Evolutionary conservation across 2,329 filamentous ascomycete species (phyloP).

Genomic region (Lachnellula suecica): DNA sequence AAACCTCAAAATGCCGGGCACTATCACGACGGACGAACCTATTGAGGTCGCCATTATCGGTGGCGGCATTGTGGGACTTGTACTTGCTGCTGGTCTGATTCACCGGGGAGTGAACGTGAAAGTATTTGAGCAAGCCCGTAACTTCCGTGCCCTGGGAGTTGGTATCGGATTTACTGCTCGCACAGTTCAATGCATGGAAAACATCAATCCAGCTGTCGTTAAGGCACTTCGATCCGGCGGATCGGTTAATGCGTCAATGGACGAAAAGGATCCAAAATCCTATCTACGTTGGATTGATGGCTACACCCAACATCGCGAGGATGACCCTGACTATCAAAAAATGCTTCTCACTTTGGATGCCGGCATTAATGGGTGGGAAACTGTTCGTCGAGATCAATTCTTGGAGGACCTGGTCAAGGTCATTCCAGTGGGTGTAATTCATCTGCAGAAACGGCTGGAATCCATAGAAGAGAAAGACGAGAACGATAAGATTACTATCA

Average conservation of each 20-base stretch:
- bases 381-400: constrained; percentile 31
- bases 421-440: constrained; percentile 30
- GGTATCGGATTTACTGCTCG: constrained; percentile 56
- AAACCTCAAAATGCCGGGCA: neutral
- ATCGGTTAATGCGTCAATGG: constrained; percentile 26
- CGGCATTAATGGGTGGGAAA: constrained; percentile 4
- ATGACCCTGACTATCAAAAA: constrained; percentile 15
- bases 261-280: constrained; percentile 20
- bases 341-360: constrained; percentile 3
- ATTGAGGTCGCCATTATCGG: constrained; percentile 52
- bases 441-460: constrained; percentile 31
- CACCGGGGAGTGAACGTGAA: constrained; percentile 38
- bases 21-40: neutral
- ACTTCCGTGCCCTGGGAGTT: constrained; percentile 57
- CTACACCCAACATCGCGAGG: neutral
- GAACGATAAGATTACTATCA: constrained; percentile 27
- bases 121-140: constrained; percentile 54
- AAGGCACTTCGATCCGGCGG: constrained; percentile 36
- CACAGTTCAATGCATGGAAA: constrained; percentile 51
- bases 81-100: constrained; percentile 50
- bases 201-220: constrained; percentile 45
- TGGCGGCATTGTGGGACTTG: constrained; percentile 56
- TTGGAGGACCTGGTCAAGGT: constrained; percentile 39
- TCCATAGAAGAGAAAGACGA: constrained; percentile 19
- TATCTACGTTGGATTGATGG: constrained; percentile 9